Base-by-base conservation (phyloP, 2,329 filamentous ascomycete genomes). In the Xylaria sp. region DNA sequence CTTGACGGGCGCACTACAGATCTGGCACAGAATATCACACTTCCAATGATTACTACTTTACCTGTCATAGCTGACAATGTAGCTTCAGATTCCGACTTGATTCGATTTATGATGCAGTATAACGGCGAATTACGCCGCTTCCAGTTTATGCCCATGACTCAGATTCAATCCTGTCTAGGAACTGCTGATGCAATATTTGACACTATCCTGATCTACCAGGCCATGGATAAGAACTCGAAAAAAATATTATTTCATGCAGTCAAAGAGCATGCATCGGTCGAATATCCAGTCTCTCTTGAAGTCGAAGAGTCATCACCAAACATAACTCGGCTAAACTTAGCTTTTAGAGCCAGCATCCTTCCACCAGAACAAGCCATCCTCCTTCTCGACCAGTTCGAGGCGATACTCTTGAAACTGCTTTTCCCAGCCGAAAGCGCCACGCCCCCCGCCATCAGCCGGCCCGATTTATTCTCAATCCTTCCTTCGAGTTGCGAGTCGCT, bases 171-270 rank as follows among this genome's bases (percentile, higher is more conserved):
- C 59, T 91, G 90, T 86, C 84, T 93, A 20, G 90, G 90, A 0
- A 85, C 88, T 67, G 83, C 90, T 0, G 88, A 88, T 7, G 82
- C 86, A 0, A 83, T 96, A 0, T 97, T 98, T 73, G 94, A 98
- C 76, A 95, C 94, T 0, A 84, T 98, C 1, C 89, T 98, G 68
- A 91, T 93, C 0, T 95, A 94, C 75, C 94, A 97, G 76, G 93
- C 92, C 72, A 76, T 83, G 67, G 72, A 80, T 61, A 20, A 72
- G 43, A 64, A 67, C 43, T 57, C 69, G 18, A 65, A 78, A 0
- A 43, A 39, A 4, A 52, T 76, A 3, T 81, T 84, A 0, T 97
- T 92, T 91, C 82, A 82, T 7, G 71, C 92, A 0, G 71, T 88
- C 0, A 82, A 88, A 18, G 94, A 97, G 67, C 83, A 88, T 60